Conservation (phyloP, 768 basidiomycete genomes). For the Asterophora lycoperdoides region DNA sequence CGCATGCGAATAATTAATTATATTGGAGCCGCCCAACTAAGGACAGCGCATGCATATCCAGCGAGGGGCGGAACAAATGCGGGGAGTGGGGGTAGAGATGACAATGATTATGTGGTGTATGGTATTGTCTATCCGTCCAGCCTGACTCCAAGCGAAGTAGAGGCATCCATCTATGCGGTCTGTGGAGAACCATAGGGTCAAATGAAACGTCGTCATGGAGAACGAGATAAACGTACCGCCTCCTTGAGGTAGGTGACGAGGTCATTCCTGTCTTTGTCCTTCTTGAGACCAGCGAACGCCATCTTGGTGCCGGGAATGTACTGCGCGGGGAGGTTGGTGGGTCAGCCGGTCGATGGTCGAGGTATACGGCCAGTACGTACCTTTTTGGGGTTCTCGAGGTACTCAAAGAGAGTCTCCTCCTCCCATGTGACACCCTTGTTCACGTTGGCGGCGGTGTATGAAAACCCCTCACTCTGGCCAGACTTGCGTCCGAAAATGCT, state of each 20-base stretch:
- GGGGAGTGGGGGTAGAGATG: not conserved
- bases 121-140: not conserved
- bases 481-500: slow-evolving; percentile 84
- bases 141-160: not conserved
- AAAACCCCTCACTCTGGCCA: slow-evolving; percentile 81
- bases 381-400: slow-evolving; percentile 97
- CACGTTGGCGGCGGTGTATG: slow-evolving; percentile 92
- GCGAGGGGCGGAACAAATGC: not conserved
- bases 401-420: slow-evolving; percentile 89
- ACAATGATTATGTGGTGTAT: slow-evolving; percentile 2
- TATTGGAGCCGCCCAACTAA: slow-evolving; percentile 4
- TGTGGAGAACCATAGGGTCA: not conserved
- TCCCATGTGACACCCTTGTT: slow-evolving; percentile 91
- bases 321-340: slow-evolving; percentile 30
- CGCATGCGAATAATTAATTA: not conserved
- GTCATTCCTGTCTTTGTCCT: slow-evolving; percentile 96
- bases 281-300: slow-evolving; percentile 98
- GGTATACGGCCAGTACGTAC: slow-evolving; percentile 31
- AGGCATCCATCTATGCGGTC: slow-evolving; percentile 4
- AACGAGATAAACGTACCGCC: slow-evolving; percentile 39
- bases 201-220: not conserved
- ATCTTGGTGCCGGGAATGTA: slow-evolving; percentile 98
- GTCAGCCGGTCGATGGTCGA: not conserved
- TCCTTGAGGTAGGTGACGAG: slow-evolving; percentile 83
- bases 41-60: slow-evolving; percentile 1